Conservation (phyloP, 106 monocot species). For the Iris macrosiphon region DNA sequence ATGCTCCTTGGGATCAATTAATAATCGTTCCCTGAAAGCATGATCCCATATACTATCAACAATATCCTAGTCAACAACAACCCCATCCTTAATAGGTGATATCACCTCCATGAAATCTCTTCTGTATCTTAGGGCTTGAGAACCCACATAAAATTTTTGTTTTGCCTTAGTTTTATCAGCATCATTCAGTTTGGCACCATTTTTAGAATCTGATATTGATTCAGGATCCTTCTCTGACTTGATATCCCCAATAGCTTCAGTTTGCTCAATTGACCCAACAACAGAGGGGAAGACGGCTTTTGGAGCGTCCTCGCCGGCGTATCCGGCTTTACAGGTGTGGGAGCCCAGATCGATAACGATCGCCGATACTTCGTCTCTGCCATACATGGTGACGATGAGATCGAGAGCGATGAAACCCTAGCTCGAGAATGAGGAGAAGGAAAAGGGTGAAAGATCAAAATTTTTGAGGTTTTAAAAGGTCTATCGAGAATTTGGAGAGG, state of each 20-base stretch:
- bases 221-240: slow-evolving; percentile 72
- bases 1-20: slow-evolving; percentile 93
- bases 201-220: slow-evolving; percentile 37
- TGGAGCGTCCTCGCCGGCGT: slow-evolving; percentile 92
- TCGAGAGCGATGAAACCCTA: no score
- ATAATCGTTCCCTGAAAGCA: slow-evolving; percentile 83
- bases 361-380: slow-evolving; percentile 97
- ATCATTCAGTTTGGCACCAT: slow-evolving; percentile 28
- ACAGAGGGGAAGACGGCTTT: slow-evolving; percentile 96
- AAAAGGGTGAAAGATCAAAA: no score
- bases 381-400: no score
- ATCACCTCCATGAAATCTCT: slow-evolving; percentile 83
- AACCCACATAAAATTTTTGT: slow-evolving; percentile 64
- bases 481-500: no score
- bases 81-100: slow-evolving; percentile 85
- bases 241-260: slow-evolving; percentile 36
- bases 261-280: slow-evolving; percentile 78
- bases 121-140: slow-evolving; percentile 61
- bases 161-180: slow-evolving; percentile 48
- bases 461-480: no score
- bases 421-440: no score
- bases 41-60: slow-evolving; percentile 96
- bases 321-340: slow-evolving; percentile 94
- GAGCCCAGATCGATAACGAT: slow-evolving; percentile 90
- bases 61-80: slow-evolving; percentile 91